Conservation (phyloP, 1,139 yeast genomes). For the Pichia sp. region DNA sequence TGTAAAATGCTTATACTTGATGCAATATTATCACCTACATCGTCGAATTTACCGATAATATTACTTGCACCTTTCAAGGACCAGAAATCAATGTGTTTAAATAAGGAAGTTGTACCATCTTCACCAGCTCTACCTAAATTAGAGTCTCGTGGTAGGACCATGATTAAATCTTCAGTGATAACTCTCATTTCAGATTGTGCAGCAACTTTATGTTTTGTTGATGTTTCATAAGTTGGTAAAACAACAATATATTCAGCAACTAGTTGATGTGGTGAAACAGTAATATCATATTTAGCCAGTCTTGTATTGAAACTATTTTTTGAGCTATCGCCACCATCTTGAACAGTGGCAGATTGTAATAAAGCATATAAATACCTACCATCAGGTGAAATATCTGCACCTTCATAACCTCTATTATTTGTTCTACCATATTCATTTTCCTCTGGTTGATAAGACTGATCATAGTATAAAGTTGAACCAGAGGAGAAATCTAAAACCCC, state of each 20-base stretch:
- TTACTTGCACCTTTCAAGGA: slow-evolving; percentile 25
- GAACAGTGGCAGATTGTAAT: slow-evolving; percentile 27
- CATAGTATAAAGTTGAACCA: slow-evolving; percentile 23
- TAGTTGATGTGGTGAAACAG: slow-evolving; percentile 15
- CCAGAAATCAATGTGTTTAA: slow-evolving; percentile 25
- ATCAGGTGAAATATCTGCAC: slow-evolving; percentile 26
- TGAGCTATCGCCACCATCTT: slow-evolving; percentile 27
- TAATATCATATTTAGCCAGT: slow-evolving; percentile 24
- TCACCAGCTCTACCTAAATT: slow-evolving; percentile 20
- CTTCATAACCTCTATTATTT: slow-evolving; percentile 28
- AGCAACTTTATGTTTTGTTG: slow-evolving; percentile 24
- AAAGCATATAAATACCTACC: slow-evolving; percentile 24
- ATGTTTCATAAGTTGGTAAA: slow-evolving; percentile 22
- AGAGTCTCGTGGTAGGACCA: slow-evolving; percentile 27
- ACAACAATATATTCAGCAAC: slow-evolving; percentile 25
- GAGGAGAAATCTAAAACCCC: slow-evolving; percentile 22
- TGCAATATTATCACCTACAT: slow-evolving; percentile 21
- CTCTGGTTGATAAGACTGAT: slow-evolving; percentile 14
- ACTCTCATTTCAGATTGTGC: slow-evolving; percentile 27
- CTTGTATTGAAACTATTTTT: slow-evolving; percentile 19
- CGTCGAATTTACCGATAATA: slow-evolving; percentile 25
- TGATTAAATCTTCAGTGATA: slow-evolving; percentile 22
- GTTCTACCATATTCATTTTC: slow-evolving; percentile 26
- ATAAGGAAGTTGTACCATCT: slow-evolving; percentile 21
- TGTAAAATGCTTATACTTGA: slow-evolving; percentile 20